Evolutionary conservation across 169 alveolate genomes (phyloP).

Genomic region (Cryptosporidium ubiquitum): DNA sequence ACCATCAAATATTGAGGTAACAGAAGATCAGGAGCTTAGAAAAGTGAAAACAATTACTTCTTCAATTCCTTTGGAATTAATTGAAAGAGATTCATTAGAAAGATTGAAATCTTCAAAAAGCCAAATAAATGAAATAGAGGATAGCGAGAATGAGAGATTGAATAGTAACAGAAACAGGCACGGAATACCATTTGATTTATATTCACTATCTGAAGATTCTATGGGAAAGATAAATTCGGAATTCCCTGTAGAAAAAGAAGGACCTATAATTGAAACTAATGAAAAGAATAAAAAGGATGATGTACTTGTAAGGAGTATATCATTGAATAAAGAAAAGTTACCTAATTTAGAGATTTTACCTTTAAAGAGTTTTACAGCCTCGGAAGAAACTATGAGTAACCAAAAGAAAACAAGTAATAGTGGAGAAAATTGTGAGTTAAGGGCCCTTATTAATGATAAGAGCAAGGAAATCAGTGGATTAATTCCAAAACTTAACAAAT

Average conservation of each 20-base stretch:
- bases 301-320: constrained; percentile 1
- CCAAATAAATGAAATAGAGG: background rate
- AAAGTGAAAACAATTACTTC: background rate
- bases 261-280: background rate
- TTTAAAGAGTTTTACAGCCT: too few species aligned
- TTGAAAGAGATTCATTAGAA: background rate
- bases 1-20: background rate
- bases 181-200: background rate
- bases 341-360: constrained; percentile 43
- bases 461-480: background rate
- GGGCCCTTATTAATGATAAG: background rate
- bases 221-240: background rate
- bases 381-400: background rate
- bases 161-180: constrained; percentile 27
- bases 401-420: background rate
- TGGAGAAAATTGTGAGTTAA: background rate
- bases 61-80: background rate
- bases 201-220: background rate
- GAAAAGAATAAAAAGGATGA: background rate
- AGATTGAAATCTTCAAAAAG: background rate
- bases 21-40: background rate
- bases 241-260: background rate
- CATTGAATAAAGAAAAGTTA: constrained; percentile 16
- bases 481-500: constrained; percentile 20
- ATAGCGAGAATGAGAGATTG: constrained; percentile 55